A percentile compares a stretch with the other conserved stretches of the same genome.
Evolutionary conservation across 2,329 filamentous ascomycete species (phyloP).

Genomic region (Endothia cerciana): DNA sequence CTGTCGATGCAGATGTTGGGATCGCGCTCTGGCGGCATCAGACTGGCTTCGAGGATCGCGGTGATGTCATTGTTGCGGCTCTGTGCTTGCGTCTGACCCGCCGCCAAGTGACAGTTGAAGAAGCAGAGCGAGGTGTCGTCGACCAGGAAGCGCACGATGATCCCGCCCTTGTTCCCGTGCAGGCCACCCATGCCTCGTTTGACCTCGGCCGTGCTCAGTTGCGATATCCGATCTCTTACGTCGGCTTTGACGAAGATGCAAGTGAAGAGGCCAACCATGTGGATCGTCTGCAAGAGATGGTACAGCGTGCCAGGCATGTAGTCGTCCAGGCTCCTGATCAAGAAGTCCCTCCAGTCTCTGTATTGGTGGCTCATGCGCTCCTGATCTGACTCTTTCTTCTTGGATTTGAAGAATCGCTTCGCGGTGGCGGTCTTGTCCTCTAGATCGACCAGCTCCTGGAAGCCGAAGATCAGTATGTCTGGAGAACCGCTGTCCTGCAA

Average conservation of each 20-base stretch:
- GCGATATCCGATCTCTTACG: constrained; percentile 74
- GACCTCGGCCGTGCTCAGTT: constrained; percentile 79
- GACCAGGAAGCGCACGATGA: constrained; percentile 87
- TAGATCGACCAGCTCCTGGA: constrained; percentile 96
- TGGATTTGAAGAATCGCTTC: constrained; percentile 91
- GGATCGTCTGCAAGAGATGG: constrained; percentile 83
- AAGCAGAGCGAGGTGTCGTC: constrained; percentile 96
- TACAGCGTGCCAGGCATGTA: constrained; percentile 81
- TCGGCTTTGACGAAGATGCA: constrained; percentile 91
- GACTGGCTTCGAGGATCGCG: constrained; percentile 78
- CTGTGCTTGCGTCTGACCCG: constrained; percentile 87
- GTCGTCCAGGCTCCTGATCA: constrained; percentile 81
- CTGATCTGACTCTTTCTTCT: constrained; percentile 81
- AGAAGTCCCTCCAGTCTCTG: constrained; percentile 91
- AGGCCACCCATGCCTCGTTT: constrained; percentile 95
- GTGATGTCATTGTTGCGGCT: constrained; percentile 92
- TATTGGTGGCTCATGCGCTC: constrained; percentile 98
- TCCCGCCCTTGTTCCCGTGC: constrained; percentile 95
- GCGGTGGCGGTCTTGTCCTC: constrained; percentile 97
- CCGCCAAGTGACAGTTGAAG: constrained; percentile 95
- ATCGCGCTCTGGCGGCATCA: constrained; percentile 75
- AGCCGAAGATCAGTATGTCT: constrained; percentile 93
- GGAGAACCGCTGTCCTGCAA: constrained; percentile 77
- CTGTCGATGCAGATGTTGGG: constrained; percentile 71
- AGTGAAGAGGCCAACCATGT: constrained; percentile 91